These are phyloP conservation scores for Stentor roeselii DNA, from an alignment of 73 alveolate species.

Conservation along the genomic window DNA sequence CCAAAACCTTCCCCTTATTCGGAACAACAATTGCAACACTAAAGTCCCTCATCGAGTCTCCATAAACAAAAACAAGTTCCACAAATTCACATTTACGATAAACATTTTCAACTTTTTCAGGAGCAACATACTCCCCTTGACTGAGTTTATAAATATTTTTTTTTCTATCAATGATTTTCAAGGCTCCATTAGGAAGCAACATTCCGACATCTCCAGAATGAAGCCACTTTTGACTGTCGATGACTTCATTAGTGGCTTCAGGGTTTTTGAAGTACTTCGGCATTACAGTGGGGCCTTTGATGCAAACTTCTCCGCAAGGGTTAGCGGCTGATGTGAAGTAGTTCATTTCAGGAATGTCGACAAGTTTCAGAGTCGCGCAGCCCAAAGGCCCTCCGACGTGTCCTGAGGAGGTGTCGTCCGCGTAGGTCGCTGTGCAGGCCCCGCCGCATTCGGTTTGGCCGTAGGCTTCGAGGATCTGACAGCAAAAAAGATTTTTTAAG, in stretches of 20 bases:
- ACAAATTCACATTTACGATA: constrained; percentile 64
- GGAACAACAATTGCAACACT: constrained; percentile 82
- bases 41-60: constrained; percentile 76
- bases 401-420: constrained; percentile 67
- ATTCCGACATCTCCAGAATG: constrained; percentile 97
- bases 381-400: constrained; percentile 88
- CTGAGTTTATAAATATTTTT: constrained; percentile 91
- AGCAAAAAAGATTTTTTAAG: constrained; percentile 63
- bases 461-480: constrained; percentile 81
- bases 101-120: constrained; percentile 90
- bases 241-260: constrained; percentile 82
- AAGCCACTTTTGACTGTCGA: constrained; percentile 90
- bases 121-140: constrained; percentile 98
- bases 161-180: constrained; percentile 91
- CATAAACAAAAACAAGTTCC: constrained; percentile 83
- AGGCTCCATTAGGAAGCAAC: constrained; percentile 61
- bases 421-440: constrained; percentile 49
- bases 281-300: constrained; percentile 86
- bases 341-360: constrained; percentile 89
- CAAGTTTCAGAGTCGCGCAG: constrained; percentile 78
- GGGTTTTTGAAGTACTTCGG: constrained; percentile 80
- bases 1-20: too few species aligned
- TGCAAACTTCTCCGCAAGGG: constrained; percentile 95
- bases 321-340: constrained; percentile 61
- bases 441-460: constrained; percentile 95